Percentiles rank a stretch among this genome's conserved stretches.
These are phyloP conservation scores for Lanmaoa pseudosensibilis DNA, from an alignment of 768 basidiomycete genomes.

Conservation along the genomic window DNA sequence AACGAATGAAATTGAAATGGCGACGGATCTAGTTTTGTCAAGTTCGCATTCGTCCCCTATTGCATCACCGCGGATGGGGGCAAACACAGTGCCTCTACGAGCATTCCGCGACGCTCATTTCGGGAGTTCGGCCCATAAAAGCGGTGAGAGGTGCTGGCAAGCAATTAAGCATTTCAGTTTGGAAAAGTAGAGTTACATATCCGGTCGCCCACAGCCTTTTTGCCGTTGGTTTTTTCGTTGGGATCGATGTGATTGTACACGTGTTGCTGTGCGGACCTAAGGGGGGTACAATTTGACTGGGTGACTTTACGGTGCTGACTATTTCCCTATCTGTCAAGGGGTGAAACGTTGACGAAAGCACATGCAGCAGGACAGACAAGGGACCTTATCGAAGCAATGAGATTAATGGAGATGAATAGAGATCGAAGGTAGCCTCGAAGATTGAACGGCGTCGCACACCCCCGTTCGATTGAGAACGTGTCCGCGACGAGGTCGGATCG, in stretches of 20 bases:
- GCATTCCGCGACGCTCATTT: conserved; percentile 26
- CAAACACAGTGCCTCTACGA: conserved; percentile 4
- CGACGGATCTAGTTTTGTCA: conserved; percentile 1
- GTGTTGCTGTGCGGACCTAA: conserved; percentile 8
- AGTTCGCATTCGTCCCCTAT: conserved; percentile 9
- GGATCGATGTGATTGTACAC: conserved; percentile 8
- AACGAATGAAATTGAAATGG: conserved; percentile 6
- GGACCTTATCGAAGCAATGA: background rate
- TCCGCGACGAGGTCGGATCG: conserved; percentile 25
- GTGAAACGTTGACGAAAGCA: conserved; percentile 6
- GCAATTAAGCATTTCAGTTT: conserved; percentile 3
- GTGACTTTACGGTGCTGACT: background rate
- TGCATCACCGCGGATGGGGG: conserved; percentile 16
- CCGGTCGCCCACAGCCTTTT: conserved; percentile 1
- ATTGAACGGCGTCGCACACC: conserved; percentile 17
- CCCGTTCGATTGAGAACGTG: conserved; percentile 1
- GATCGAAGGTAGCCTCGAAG: conserved; percentile 4
- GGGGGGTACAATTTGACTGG: background rate
- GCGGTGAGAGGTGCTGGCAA: background rate
- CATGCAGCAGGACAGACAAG: background rate
- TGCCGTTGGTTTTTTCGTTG: background rate
- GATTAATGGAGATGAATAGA: conserved; percentile 6
- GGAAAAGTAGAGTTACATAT: conserved; percentile 7
- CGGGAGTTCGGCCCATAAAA: conserved; percentile 5
- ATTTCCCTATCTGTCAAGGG: background rate